phyloP scores from a whole-genome alignment of 495 filamentous ascomycete species.

The Pseudoneurospora amorphoporcata region DNA sequence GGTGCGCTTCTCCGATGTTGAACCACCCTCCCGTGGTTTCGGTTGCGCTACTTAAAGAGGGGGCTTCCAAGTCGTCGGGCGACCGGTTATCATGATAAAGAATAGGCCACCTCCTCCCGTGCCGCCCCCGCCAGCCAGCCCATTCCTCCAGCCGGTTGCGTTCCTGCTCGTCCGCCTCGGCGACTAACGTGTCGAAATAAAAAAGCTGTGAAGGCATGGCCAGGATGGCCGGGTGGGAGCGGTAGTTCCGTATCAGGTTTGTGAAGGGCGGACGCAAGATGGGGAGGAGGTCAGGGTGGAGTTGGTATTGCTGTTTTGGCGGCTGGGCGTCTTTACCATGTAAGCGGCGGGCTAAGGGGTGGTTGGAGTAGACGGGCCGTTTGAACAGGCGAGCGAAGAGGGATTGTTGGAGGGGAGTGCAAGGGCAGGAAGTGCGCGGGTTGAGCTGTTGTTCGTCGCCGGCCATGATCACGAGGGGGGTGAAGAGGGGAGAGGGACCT shows the following conservation, averaged over 20 bases:
- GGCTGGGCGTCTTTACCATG: not conserved
- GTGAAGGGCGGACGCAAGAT: conserved; percentile 38
- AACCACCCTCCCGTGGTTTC: conserved; percentile 35
- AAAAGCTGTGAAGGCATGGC: conserved; percentile 42
- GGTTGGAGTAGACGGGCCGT: conserved; percentile 34
- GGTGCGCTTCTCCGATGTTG: conserved; percentile 36
- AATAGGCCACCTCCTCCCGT: conserved; percentile 36
- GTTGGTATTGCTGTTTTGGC: conserved; percentile 2
- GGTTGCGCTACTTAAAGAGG: not conserved
- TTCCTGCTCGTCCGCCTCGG: conserved; percentile 24
- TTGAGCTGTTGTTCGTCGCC: conserved; percentile 47
- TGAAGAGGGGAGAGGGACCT: conserved; percentile 15
- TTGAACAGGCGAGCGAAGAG: conserved; percentile 43
- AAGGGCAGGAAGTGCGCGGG: conserved; percentile 33
- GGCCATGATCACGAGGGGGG: conserved; percentile 43
- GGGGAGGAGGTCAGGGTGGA: conserved; percentile 11
- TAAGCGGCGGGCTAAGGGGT: conserved; percentile 35
- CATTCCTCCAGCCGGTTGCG: conserved; percentile 28
- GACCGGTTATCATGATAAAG: conserved; percentile 36
- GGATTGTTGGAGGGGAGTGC: conserved; percentile 31
- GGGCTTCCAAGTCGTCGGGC: conserved; percentile 39
- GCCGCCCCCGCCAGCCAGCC: conserved; percentile 36
- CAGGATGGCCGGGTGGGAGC: conserved; percentile 47
- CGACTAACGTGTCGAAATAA: conserved; percentile 43
- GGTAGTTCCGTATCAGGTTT: conserved; percentile 49